Base-by-base conservation (phyloP, 2,329 filamentous ascomycete genomes). In the Fusarium sacchari region DNA sequence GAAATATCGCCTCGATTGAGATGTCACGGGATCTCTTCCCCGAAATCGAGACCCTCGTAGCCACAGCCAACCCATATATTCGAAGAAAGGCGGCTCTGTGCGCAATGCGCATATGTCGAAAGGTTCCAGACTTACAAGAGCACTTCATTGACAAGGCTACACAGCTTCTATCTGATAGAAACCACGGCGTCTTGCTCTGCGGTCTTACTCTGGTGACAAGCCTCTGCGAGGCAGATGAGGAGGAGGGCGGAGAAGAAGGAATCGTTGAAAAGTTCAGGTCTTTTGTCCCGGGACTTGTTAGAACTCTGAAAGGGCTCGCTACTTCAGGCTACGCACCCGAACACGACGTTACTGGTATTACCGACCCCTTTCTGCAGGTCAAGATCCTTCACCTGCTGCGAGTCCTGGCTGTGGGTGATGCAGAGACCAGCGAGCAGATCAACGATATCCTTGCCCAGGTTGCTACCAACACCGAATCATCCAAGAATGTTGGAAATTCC, bases 391-490 rank as follows among this genome's bases (percentile, higher is more conserved):
- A 94, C 63, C 85, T 99, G 58, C 86, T 99, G 59, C 89, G 96
- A 73, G 94, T 97, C 14, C 87, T 99, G 50, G 96, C 93, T 22
- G 91, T 95, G 70, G 95, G 96, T 40, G 95, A 99, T 82, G 86
- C 91, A 17, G 88, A 95, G 69, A 95, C 94, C 32, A 98, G 95
- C 82, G 97, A 99, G 83, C 92, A 97, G 82, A 98, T 99, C 86
- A 99, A 98, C 84, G 96, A 99, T 80, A 99, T 99, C 70, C 86
- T 99, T 68, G 96, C 96, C 11, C 95, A 97, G 85, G 96, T 99
- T 61, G 96, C 96, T 59, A 98, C 96, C 43, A 99, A 99, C 83
- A 99, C 96, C 3, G 96, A 99, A 80, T 95, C 96, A 0, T 95
- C 95, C 34, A 99, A 99, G 86, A 99, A 99, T 75, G 96, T 99